Conservation (phyloP, 192 early-diverging fungal species). For the Coemansia sp. region DNA sequence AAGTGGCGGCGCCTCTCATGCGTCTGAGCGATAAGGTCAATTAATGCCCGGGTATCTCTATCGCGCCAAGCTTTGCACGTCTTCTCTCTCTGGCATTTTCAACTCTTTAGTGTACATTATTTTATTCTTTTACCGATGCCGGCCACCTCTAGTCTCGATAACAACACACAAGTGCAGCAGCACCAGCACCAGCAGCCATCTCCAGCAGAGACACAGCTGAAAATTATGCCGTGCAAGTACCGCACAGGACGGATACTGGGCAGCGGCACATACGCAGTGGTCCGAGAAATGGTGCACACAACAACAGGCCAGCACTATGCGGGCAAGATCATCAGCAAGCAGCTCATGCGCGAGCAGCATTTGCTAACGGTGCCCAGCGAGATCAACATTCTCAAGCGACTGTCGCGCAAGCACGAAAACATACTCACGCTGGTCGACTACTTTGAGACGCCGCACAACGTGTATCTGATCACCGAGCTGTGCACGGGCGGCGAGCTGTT, state of each 20-base stretch:
- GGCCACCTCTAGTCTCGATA: background rate
- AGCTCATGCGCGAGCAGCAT: conserved; percentile 69
- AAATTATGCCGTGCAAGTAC: conserved; percentile 50
- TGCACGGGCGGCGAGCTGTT: conserved; percentile 93
- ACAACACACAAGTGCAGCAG: background rate
- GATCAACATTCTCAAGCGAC: conserved; percentile 67
- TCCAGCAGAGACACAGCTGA: conserved; percentile 5
- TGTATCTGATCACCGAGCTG: conserved; percentile 79
- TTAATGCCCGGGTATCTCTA: background rate
- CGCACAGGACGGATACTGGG: conserved; percentile 36
- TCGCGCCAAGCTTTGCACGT: background rate
- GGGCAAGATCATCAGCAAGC: conserved; percentile 81
- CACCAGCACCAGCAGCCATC: background rate
- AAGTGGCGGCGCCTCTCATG: background rate
- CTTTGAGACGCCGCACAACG: conserved; percentile 79
- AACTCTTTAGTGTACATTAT: background rate
- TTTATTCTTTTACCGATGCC: background rate
- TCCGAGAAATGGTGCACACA: conserved; percentile 59
- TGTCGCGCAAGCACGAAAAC: conserved; percentile 73
- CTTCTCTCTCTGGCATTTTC: background rate
- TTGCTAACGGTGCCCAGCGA: conserved; percentile 68
- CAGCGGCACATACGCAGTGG: conserved; percentile 49
- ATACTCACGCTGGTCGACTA: conserved; percentile 75
- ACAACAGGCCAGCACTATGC: conserved; percentile 72
- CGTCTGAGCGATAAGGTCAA: background rate